phyloP scores from a whole-genome alignment of 2,329 filamentous ascomycete genomes.

The Diaporthe batatas region DNA sequence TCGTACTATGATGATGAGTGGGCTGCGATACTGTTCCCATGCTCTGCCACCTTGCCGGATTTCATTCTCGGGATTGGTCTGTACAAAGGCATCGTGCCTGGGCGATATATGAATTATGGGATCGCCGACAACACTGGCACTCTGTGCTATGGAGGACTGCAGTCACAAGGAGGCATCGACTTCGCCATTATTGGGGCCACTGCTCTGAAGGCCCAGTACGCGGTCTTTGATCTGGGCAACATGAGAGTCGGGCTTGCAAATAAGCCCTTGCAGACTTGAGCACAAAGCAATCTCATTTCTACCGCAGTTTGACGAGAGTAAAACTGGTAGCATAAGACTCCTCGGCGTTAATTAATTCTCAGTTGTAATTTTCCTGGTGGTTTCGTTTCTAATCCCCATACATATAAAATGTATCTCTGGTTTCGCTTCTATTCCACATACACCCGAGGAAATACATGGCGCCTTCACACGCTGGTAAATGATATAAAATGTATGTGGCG shows the following conservation, averaged over 20 bases:
- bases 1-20: constrained; percentile 51
- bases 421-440: too few species aligned
- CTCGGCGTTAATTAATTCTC: background rate
- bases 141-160: constrained; percentile 54
- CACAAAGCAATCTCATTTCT: background rate
- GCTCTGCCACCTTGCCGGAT: constrained; percentile 51
- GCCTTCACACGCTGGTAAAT: too few species aligned
- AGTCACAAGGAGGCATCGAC: constrained; percentile 45
- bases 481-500: too few species aligned
- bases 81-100: constrained; percentile 51
- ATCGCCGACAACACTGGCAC: constrained; percentile 42
- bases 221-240: constrained; percentile 52
- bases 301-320: too few species aligned
- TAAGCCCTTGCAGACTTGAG: constrained; percentile 42
- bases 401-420: too few species aligned
- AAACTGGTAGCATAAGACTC: background rate
- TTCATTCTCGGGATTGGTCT: constrained; percentile 53
- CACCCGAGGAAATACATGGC: too few species aligned
- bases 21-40: constrained; percentile 55
- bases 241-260: constrained; percentile 58
- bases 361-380: too few species aligned
- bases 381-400: too few species aligned
- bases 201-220: constrained; percentile 50
- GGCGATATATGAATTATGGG: constrained; percentile 54
- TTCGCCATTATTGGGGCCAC: constrained; percentile 50